Evolutionary conservation across 441 rosid genomes (phyloP).

Genomic region (Cnidoscolus chayamansa): DNA sequence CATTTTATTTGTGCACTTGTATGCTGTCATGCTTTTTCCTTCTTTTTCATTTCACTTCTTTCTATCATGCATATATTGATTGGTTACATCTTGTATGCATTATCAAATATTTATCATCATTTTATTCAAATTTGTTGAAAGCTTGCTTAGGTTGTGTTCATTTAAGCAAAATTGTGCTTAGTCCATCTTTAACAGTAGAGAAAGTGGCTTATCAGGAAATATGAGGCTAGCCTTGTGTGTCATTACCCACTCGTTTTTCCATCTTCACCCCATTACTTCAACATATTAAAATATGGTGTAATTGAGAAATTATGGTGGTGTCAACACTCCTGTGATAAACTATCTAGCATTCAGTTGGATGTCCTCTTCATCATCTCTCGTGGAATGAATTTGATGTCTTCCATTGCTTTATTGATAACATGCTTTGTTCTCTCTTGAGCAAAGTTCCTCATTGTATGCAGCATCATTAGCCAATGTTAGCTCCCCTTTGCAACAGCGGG

Average conservation of each 20-base stretch:
- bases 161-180: background rate
- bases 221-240: background rate
- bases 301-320: background rate
- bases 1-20: too few relatives aligned
- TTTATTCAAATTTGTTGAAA: background rate
- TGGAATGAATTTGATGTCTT: background rate
- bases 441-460: constrained; percentile 34
- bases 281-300: background rate
- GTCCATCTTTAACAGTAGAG: background rate
- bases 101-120: background rate
- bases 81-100: background rate
- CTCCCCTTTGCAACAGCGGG: constrained; percentile 65
- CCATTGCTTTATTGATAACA: background rate
- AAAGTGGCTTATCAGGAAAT: background rate
- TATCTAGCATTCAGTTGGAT: background rate
- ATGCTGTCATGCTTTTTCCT: too few relatives aligned
- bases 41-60: too few relatives aligned
- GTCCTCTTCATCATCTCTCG: background rate
- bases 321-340: background rate
- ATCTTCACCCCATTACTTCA: background rate
- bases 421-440: background rate
- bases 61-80: background rate
- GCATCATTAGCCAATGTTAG: constrained; percentile 57
- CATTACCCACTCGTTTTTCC: background rate
- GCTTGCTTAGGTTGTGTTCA: background rate